Evolutionary conservation across 2,329 filamentous ascomycete genomes (phyloP).

Genomic region (Talaromyces marneffei): DNA sequence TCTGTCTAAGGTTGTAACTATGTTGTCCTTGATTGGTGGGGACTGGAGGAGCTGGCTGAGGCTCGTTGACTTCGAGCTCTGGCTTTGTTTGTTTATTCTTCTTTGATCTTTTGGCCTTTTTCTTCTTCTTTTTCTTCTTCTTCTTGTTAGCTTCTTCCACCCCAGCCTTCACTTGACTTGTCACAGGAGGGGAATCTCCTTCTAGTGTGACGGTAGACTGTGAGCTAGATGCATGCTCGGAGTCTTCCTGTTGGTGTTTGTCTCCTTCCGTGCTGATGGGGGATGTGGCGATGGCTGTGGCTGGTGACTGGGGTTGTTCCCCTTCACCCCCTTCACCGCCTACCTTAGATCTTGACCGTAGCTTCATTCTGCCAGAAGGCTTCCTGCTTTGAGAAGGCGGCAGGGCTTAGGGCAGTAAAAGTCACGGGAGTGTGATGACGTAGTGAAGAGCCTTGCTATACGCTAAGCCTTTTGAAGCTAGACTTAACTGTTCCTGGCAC

Average conservation of each 20-base stretch:
- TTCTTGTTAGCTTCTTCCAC: not conserved
- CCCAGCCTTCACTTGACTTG: not conserved
- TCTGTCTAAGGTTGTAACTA: conserved; percentile 18
- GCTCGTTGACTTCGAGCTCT: not conserved
- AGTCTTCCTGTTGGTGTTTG: not conserved
- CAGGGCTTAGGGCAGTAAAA: conserved; percentile 8
- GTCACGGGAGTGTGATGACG: conserved; percentile 5
- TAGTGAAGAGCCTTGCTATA: not conserved
- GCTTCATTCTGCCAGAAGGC: not conserved
- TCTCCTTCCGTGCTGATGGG: not conserved
- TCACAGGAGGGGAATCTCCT: not conserved
- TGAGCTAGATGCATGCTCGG: not conserved
- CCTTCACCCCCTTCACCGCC: not conserved
- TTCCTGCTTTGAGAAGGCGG: not conserved
- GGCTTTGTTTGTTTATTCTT: not conserved
- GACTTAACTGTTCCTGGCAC: conserved; percentile 8
- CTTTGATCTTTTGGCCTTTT: not conserved
- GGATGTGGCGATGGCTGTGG: conserved; percentile 6
- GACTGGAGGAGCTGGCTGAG: not conserved
- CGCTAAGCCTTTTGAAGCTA: conserved; percentile 1
- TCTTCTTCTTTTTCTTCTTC: conserved; percentile 4
- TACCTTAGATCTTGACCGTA: not conserved
- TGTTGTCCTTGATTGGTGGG: conserved; percentile 4
- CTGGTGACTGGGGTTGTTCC: not conserved
- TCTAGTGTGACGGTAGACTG: not conserved